These are phyloP conservation scores for Globisporangium megalacanthum DNA, from an alignment of 352 stramenopile species.

Conservation along the genomic window DNA sequence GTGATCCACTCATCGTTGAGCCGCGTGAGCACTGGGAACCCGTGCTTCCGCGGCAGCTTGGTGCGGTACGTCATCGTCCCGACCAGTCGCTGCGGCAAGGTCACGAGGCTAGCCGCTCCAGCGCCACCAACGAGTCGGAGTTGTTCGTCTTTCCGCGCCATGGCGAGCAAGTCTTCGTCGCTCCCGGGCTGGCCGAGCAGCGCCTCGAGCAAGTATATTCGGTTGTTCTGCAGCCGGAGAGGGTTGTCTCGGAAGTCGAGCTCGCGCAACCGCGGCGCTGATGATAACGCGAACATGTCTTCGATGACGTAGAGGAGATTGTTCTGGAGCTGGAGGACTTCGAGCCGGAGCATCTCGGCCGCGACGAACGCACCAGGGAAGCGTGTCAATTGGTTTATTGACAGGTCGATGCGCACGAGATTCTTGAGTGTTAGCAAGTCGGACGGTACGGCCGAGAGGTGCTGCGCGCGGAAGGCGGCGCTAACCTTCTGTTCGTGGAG, in stretches of 20 bases:
- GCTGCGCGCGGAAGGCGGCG: conserved; percentile 27
- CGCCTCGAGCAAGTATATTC: conserved; percentile 63
- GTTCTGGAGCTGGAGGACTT: conserved; percentile 41
- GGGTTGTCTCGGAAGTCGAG: conserved; percentile 55
- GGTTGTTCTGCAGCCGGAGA: conserved; percentile 52
- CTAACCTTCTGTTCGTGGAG: conserved; percentile 28
- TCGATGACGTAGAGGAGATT: conserved; percentile 65
- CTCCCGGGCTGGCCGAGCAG: conserved; percentile 29
- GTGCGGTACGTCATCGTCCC: conserved; percentile 27
- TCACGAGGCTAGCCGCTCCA: not conserved
- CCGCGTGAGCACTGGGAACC: conserved; percentile 60
- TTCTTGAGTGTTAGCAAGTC: conserved; percentile 51
- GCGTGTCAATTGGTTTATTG: conserved; percentile 47
- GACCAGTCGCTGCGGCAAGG: not conserved
- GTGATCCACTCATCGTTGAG: conserved; percentile 63
- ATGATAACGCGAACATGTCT: conserved; percentile 50
- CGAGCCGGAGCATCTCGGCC: conserved; percentile 32
- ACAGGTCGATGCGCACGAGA: conserved; percentile 49
- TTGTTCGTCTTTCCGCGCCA: conserved; percentile 30
- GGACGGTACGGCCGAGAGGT: conserved; percentile 30
- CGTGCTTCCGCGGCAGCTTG: conserved; percentile 36
- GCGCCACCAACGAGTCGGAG: conserved; percentile 18
- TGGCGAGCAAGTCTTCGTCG: conserved; percentile 29
- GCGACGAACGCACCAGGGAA: conserved; percentile 47
- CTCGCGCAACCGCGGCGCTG: conserved; percentile 37